Evolutionary conservation across 2,329 filamentous ascomycete species (phyloP).

Genomic region (Paecilomyces fulvus): DNA sequence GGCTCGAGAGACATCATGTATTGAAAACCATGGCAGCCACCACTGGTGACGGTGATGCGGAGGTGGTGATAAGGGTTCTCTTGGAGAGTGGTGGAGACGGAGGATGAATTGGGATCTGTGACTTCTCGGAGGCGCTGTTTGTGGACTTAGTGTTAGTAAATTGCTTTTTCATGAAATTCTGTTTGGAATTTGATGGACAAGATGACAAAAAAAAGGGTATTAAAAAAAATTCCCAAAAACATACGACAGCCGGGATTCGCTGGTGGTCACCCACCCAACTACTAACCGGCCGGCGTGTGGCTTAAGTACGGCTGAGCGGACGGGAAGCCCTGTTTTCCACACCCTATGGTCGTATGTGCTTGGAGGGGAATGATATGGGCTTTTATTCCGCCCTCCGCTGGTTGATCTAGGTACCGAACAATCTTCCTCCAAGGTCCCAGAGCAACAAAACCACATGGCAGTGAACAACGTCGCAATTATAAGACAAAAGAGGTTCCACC

Average conservation of each 20-base stretch:
- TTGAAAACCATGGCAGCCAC: conserved; percentile 96
- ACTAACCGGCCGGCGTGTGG: conserved; percentile 39
- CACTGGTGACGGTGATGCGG: conserved; percentile 85
- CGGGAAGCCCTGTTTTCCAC: conserved; percentile 40
- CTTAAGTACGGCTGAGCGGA: conserved; percentile 41
- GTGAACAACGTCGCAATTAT: not conserved
- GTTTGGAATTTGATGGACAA: not conserved
- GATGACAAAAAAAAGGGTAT: conserved; percentile 2
- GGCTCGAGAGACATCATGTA: conserved; percentile 82
- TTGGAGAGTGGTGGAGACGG: conserved; percentile 23
- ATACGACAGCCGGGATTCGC: conserved; percentile 39
- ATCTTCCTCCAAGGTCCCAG: conserved; percentile 1
- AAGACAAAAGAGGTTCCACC: conserved; percentile 12
- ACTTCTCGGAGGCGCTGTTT: conserved; percentile 63
- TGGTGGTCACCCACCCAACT: conserved; percentile 41
- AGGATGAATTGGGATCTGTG: conserved; percentile 43
- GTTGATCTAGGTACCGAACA: not conserved
- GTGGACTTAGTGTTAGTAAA: conserved; percentile 1
- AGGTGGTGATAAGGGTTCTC: conserved; percentile 72
- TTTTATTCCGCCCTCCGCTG: conserved; percentile 8
- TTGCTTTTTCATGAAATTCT: not conserved
- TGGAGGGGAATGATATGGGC: not conserved
- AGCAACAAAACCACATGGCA: not conserved
- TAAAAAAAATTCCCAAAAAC: conserved; percentile 23
- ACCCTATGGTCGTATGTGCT: conserved; percentile 38